phyloP scores from a whole-genome alignment of 345 rosid species.

The Pistacia atlantica region DNA sequence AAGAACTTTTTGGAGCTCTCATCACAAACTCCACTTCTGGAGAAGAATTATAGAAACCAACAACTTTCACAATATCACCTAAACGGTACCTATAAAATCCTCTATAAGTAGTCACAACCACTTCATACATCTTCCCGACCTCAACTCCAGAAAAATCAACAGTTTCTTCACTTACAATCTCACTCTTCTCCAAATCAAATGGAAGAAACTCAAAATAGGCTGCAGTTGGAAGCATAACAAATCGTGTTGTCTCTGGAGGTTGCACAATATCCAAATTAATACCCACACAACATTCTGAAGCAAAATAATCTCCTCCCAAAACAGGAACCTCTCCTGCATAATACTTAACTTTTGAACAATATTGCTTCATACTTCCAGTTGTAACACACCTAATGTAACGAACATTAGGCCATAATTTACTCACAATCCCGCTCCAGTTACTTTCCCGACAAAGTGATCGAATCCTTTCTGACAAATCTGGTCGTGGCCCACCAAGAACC shows the following conservation, averaged over 20 bases:
- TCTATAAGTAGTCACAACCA: slow-evolving; percentile 46
- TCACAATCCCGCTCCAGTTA: slow-evolving; percentile 46
- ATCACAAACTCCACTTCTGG: slow-evolving; percentile 48
- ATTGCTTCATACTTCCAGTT: slow-evolving; percentile 56
- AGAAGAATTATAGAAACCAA: slow-evolving; percentile 46
- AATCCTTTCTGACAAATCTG: slow-evolving; percentile 36
- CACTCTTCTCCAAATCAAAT: slow-evolving; percentile 26
- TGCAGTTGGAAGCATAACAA: slow-evolving; percentile 45
- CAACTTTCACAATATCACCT: slow-evolving; percentile 51
- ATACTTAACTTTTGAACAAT: slow-evolving; percentile 42
- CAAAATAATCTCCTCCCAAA: slow-evolving; percentile 51
- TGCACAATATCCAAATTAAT: slow-evolving; percentile 45
- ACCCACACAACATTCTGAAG: slow-evolving; percentile 50
- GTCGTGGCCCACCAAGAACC: slow-evolving; percentile 46
- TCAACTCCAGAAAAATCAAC: slow-evolving; percentile 43
- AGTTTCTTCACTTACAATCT: slow-evolving; percentile 29
- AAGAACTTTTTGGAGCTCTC: slow-evolving; percentile 47
- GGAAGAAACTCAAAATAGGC: slow-evolving; percentile 60
- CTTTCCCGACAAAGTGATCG: slow-evolving; percentile 34
- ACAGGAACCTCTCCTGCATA: slow-evolving; percentile 44
- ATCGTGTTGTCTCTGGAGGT: slow-evolving; percentile 41
- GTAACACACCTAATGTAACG: slow-evolving; percentile 47
- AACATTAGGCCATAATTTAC: slow-evolving; percentile 49
- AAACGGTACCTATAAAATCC: slow-evolving; percentile 51
- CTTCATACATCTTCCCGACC: slow-evolving; percentile 50